Evolutionary conservation across 2,329 filamentous ascomycete genomes (phyloP).

Genomic region (Periglandula ipomoeae): DNA sequence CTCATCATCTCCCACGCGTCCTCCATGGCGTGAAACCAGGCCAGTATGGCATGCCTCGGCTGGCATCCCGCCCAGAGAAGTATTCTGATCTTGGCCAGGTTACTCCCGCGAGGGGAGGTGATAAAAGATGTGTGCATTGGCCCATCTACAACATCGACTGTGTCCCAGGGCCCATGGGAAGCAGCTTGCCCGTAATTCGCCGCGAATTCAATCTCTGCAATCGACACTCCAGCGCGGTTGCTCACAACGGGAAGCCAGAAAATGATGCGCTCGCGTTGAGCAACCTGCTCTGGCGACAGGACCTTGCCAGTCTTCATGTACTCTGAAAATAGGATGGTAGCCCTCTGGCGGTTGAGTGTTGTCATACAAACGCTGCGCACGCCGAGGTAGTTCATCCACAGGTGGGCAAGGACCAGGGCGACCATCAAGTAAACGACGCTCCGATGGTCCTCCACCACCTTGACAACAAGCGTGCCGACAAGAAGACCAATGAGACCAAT

Average conservation of each 20-base stretch:
- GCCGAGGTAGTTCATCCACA: slow-evolving; percentile 78
- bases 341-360: slow-evolving; percentile 77
- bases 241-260: slow-evolving; percentile 25
- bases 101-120: slow-evolving; percentile 13
- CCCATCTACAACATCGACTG: slow-evolving; percentile 20
- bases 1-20: slow-evolving; percentile 24
- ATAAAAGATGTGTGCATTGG: slow-evolving; percentile 20
- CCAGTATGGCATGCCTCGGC: slow-evolving; percentile 21
- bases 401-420: slow-evolving; percentile 62
- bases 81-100: slow-evolving; percentile 22
- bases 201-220: slow-evolving; percentile 31
- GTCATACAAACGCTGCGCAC: slow-evolving; percentile 78
- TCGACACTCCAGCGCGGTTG: slow-evolving; percentile 17
- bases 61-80: slow-evolving; percentile 23
- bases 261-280: slow-evolving; percentile 56
- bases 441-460: slow-evolving; percentile 57
- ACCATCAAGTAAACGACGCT: slow-evolving; percentile 70
- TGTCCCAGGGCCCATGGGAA: slow-evolving; percentile 8
- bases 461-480: slow-evolving; percentile 72
- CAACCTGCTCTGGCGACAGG: slow-evolving; percentile 57
- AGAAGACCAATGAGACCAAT: slow-evolving; percentile 85
- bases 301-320: slow-evolving; percentile 41
- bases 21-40: slow-evolving; percentile 30
- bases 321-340: slow-evolving; percentile 63
- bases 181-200: slow-evolving; percentile 30